Base-by-base conservation (phyloP, 2,329 filamentous ascomycete genomes). In the Sporothrix curviconia region DNA sequence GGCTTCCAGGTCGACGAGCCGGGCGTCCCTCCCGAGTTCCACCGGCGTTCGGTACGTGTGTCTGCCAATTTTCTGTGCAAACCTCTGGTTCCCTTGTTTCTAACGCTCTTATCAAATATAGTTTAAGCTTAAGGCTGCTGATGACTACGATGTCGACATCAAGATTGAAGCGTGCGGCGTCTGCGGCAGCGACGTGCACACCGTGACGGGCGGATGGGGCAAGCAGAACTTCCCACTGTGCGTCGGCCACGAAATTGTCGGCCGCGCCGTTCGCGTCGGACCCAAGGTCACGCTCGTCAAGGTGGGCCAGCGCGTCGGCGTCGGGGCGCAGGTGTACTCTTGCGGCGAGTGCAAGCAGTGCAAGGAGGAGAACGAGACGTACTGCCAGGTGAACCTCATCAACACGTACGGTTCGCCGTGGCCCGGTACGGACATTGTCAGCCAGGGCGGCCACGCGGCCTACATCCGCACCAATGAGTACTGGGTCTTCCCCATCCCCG, bases 101-200 rank as follows among this genome's bases (percentile, higher is more conserved):
- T 46, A 30, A 46, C 19, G 28, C 12, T n/a, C n/a, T n/a, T n/a
- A n/a, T n/a, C n/a, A n/a, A n/a, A n/a, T n/a, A n/a, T n/a, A 92
- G 76, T 90, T 90, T 76, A 81, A 85, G 65, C 84, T 92, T 58
- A 94, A 95, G 76, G 87, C 88, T 17, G 95, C 95, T 69, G 89
- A 86, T 63, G 89, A 92, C 69, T 81, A 89, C 72, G 90, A 96
- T 69, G 83, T 96, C 66, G 90, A 95, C 69, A 83, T 96, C 73
- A 87, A 92, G 77, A 86, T 96, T 66, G 85, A 91, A 64, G 85
- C 82, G 68, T 92, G 89, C 67, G 88, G 89, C 67, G 79, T 90
- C 55, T 90, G 87, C 69, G 83, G 85, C 64, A 86, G 82, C 64
- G 86, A 90, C 67, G 76, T 87, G 47, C 86, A 89, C 73, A 89